These are phyloP conservation scores for Phytophthora sp. DNA, from an alignment of 352 stramenopile species.

Conservation along the genomic window DNA sequence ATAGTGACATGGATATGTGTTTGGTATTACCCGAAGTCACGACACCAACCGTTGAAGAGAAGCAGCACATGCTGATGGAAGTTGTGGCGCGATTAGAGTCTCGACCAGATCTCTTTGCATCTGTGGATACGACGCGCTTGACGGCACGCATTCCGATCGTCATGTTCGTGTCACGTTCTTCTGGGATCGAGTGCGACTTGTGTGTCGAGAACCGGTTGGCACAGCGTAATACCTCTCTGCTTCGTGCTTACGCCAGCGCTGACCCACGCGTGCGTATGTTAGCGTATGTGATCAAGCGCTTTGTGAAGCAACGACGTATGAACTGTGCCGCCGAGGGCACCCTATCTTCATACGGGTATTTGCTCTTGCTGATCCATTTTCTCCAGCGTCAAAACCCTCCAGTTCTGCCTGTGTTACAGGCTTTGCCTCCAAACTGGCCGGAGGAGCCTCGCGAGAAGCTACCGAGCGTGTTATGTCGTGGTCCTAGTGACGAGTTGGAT, in stretches of 20 bases:
- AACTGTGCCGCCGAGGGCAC: slow-evolving; percentile 85
- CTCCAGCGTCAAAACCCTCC: slow-evolving; percentile 76
- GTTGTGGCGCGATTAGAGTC: slow-evolving; percentile 62
- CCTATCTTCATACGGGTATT: slow-evolving; percentile 84
- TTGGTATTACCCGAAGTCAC: slow-evolving; percentile 57
- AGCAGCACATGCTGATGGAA: slow-evolving; percentile 70
- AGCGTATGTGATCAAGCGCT: slow-evolving; percentile 85
- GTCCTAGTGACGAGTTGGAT: slow-evolving; percentile 54
- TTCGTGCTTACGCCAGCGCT: slow-evolving; percentile 92
- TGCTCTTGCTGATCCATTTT: slow-evolving; percentile 88
- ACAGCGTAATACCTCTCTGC: slow-evolving; percentile 96
- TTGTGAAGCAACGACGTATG: slow-evolving; percentile 84
- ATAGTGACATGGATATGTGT: slow-evolving; percentile 95
- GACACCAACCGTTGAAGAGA: slow-evolving; percentile 53
- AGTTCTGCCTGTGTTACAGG: slow-evolving; percentile 78
- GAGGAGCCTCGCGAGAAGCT: slow-evolving; percentile 39
- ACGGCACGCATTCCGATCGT: slow-evolving; percentile 98
- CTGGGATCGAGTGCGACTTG: slow-evolving; percentile 78
- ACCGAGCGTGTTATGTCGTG: slow-evolving; percentile 59
- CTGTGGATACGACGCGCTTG: slow-evolving; percentile 80
- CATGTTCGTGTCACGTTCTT: slow-evolving; percentile 93
- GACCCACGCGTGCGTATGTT: slow-evolving; percentile 78
- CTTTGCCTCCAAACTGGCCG: slow-evolving; percentile 63
- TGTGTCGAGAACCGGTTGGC: slow-evolving; percentile 97
- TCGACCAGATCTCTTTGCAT: slow-evolving; percentile 68